Conservation (phyloP, 2,329 filamentous ascomycete species). For the Aureobasidium sp. region DNA sequence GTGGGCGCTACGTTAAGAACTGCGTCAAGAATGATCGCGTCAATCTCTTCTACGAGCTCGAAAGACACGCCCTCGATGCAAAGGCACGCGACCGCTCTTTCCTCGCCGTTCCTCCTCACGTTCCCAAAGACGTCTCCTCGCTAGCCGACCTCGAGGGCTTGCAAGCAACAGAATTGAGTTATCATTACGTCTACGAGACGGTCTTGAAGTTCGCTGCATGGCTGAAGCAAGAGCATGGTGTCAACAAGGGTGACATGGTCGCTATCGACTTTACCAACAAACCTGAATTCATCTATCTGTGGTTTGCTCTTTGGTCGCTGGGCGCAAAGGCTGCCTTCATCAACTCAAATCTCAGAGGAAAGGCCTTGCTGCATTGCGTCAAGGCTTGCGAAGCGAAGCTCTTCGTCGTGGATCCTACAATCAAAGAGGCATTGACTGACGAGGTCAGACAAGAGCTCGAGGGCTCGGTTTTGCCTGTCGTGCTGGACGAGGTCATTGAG, state of each 20-base stretch:
- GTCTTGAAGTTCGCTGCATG: conserved; percentile 68
- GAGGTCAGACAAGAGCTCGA: conserved; percentile 41
- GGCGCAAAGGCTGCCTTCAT: conserved; percentile 79
- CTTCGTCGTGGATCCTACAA: conserved; percentile 60
- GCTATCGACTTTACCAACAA: conserved; percentile 78
- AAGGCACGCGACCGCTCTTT: conserved; percentile 30
- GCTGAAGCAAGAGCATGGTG: conserved; percentile 57
- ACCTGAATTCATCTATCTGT: conserved; percentile 67
- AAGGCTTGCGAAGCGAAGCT: conserved; percentile 59
- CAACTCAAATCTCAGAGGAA: conserved; percentile 74
- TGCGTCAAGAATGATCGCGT: conserved; percentile 47
- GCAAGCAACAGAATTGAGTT: conserved; percentile 53
- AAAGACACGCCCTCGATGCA: conserved; percentile 56
- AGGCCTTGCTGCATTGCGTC: conserved; percentile 67
- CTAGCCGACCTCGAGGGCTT: conserved; percentile 1
- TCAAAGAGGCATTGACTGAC: conserved; percentile 51
- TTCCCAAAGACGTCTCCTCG: conserved; percentile 21
- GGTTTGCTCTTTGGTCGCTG: conserved; percentile 73
- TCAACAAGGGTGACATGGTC: conserved; percentile 68
- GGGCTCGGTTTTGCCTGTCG: conserved; percentile 45
- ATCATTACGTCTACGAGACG: conserved; percentile 65
- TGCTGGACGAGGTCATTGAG: conserved; percentile 56
- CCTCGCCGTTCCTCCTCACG: conserved; percentile 26
- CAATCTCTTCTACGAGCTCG: conserved; percentile 69
- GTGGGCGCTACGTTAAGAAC: conserved; percentile 48